Evolutionary conservation across 2,329 filamentous ascomycete species (phyloP), one percentile per base, ranked within the genome.

Genomic region (Plectosphaerella cucumerina): DNA sequence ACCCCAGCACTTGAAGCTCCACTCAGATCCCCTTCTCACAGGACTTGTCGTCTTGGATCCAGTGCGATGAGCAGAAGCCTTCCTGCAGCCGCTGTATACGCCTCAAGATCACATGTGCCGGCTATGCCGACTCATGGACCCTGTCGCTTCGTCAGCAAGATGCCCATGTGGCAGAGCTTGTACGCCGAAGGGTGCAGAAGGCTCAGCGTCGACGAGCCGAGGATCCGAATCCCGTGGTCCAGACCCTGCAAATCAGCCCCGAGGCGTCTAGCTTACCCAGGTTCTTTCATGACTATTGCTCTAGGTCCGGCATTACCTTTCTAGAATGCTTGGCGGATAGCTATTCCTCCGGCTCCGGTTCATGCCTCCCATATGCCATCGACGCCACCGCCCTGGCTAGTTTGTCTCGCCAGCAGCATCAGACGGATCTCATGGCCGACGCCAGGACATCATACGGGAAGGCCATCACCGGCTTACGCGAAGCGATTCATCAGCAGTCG

Each of bases 291-390:
- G 50, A 47, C 37, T 55, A 51, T 39, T 42, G 48, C 11, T 48
- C 46, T 11, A 46, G 22, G 6, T 42, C 47, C 3, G 46, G 46
- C n/a, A 12, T 53, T 15, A 42, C 33, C 8, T 44, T 53, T 6
- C 48, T 49, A 8, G 21, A 43, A 9, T 3, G 53, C 6, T 1
- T 53, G 15, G 12, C 48, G 1, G 37, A 33, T 14, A n/a, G 46
- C 17, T 47, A 47, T n/a, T 46, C 35, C 26, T 21, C 35, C 54
- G 59, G 64, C 41, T 60, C 57, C 26, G 54, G 56, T 33, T 50
- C 23, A 5, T 46, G 37, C 23, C 53, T 55, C 5, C 37, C 48
- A 11, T 45, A 54, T 18, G 53, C 50, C 23, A 52, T 51, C 6
- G 47, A 54, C 37, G 53, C 53, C 1, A 48, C 50, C 18, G 50